A percentile compares a stretch with the other conserved stretches of the same genome.
These are phyloP conservation scores for Nakaseomyces sp. DNA, from an alignment of 1,139 yeast genomes.

Conservation along the genomic window DNA sequence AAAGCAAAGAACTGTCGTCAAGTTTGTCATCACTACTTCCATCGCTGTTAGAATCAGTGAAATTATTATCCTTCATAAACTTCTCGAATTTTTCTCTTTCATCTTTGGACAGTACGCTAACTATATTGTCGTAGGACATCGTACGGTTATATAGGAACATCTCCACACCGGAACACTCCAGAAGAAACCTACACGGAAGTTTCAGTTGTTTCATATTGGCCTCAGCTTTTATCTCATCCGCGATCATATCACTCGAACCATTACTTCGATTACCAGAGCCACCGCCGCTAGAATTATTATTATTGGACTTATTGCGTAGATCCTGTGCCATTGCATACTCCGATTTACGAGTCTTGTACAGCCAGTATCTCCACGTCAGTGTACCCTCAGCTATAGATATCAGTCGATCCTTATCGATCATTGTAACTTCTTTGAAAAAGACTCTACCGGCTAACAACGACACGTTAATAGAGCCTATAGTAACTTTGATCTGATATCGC, in stretches of 20 bases:
- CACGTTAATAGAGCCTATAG: constrained; percentile 62
- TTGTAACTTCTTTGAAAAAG: constrained; percentile 63
- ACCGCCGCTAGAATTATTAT: constrained; percentile 1
- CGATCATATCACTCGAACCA: constrained; percentile 14
- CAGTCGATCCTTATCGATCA: constrained; percentile 64
- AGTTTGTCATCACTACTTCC: constrained; percentile 8
- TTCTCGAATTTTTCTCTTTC: constrained; percentile 25
- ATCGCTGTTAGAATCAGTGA: constrained; percentile 13
- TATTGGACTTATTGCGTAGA: constrained; percentile 13
- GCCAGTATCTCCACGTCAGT: constrained; percentile 90
- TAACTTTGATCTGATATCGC: constrained; percentile 44
- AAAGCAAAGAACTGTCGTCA: constrained; percentile 5
- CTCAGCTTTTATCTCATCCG: constrained; percentile 22
- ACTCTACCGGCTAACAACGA: constrained; percentile 78
- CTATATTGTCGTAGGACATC: constrained; percentile 61
- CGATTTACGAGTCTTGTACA: constrained; percentile 44
- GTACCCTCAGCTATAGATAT: constrained; percentile 60
- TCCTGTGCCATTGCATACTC: constrained; percentile 26
- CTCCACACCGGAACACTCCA: constrained; percentile 70
- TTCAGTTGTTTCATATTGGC: constrained; percentile 38
- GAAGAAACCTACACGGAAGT: constrained; percentile 51
- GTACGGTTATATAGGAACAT: constrained; percentile 73
- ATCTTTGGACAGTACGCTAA: constrained; percentile 37
- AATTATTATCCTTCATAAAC: constrained; percentile 18
- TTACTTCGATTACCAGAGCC: neutral